Evolutionary conservation across 2,329 filamentous ascomycete species (phyloP).

Genomic region (Myriosclerotinia duriaeana): DNA sequence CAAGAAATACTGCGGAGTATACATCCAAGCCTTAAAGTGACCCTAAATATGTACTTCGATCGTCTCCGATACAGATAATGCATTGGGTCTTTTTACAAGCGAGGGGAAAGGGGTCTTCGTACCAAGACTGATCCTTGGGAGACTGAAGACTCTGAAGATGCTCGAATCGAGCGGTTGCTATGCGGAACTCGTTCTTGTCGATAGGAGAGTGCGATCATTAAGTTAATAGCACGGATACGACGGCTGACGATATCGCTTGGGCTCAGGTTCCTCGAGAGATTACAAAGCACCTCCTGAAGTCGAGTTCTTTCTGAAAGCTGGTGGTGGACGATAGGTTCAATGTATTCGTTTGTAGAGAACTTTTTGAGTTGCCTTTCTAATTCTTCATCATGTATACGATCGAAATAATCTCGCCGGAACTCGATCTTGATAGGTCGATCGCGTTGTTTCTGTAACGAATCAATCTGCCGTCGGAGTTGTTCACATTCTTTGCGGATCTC

Average conservation of each 20-base stretch:
- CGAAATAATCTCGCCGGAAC: conserved; percentile 8
- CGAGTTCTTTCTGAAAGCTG: conserved; percentile 1
- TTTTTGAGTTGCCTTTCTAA: not conserved
- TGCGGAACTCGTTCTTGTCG: not conserved
- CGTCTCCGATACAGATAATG: conserved; percentile 9
- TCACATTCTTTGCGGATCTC: conserved; percentile 1
- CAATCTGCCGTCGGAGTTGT: not conserved
- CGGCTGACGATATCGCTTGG: not conserved
- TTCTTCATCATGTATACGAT: conserved; percentile 6
- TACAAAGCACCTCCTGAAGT: not conserved
- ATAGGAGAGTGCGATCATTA: not conserved
- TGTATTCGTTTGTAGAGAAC: not conserved
- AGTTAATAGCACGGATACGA: not conserved
- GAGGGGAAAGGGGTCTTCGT: not conserved
- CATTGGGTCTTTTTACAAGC: conserved; percentile 10
- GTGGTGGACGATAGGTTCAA: not conserved
- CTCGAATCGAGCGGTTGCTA: not conserved
- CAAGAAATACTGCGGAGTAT: too few species aligned
- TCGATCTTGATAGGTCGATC: not conserved
- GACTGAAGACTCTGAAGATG: conserved; percentile 7
- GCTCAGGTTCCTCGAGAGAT: not conserved
- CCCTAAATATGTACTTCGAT: not conserved
- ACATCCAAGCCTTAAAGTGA: too few species aligned
- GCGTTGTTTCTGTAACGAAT: conserved; percentile 2
- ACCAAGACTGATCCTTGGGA: not conserved